Base-by-base conservation (phyloP, 2,329 filamentous ascomycete species). In the Neofusicoccum sp. region DNA sequence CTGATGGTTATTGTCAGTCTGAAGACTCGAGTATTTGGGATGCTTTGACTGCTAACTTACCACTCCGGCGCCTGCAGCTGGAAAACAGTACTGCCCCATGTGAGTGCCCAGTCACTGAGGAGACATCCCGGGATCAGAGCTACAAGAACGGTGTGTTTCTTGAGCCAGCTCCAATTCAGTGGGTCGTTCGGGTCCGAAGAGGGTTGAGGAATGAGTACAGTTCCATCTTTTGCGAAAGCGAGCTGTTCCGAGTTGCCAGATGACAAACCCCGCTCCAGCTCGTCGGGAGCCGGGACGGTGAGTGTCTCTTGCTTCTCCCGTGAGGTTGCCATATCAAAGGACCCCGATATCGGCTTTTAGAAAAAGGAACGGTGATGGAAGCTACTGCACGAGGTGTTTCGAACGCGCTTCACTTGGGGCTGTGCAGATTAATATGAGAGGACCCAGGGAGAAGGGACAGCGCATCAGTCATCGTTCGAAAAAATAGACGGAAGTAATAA, bases 141-240 rank as follows among this genome's bases (percentile, higher is more conserved):
- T 8, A 67, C 47, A 3, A 72, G 62, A 4, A 73, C 63, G 7
- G 64, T 16, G 52, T 71, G 68, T 45, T 73, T 73, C 64, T 70
- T 70, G 3, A 28, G 48, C 66, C 65, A 69, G 5, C 68, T 69
- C 74, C 74, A 76, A 50, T 74, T 76, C 11, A 76, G 65, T 7
- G 72, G 74, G 63, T 76, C 74, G n/a, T 69, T 54, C 39, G 66
- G 64, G 34, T 69, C 66, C 34, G 67, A 65, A 3, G 68, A 69
- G 5, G 72, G 74, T 41, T 70, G 67, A 14, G 73, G 73, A 9
- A 73, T 65, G 2, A 74, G 65, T 2, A 47, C 48, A 11, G 52
- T 58, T 31, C 61, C 61, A 39, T 63, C 61, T 9, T 58, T 58
- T 9, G 41, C 54, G 37, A 58, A 41, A 14, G 45, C 22, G n/a